Base-by-base conservation (phyloP, 805 yeast genomes). In the Spathaspora arborariae region DNA sequence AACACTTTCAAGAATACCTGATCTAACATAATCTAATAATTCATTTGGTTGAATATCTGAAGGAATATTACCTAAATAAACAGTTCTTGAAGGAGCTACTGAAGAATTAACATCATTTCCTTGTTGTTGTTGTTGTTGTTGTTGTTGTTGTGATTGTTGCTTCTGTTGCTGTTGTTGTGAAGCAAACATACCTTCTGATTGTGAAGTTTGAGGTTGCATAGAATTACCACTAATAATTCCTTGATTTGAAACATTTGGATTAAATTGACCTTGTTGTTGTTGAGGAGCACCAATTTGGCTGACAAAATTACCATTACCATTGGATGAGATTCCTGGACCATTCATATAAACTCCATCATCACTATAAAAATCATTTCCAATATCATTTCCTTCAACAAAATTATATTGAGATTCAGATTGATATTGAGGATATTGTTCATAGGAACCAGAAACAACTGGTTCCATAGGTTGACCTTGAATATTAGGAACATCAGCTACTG, bases 51-150 rank as follows among this genome's bases (percentile, higher is more conserved):
- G 80, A 48, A 90, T 76, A 50, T 84, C 86, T n/a, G 76, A 67
- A 1, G 98, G 97, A 34, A 92, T 78, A 60, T 88, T 89, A 13
- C 97, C 97, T 57, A 92, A 72, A 60, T 89, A 88, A 8, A 92
- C 96, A 0, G 97, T 89, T 63, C 97, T 80, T 18, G 90, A 84
- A 34, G 86, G 86, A 2, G 85, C 84, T 30, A 58, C 66, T 13
- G 54, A 33, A 10, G 56, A 38, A 9, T 53, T 39, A 19, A 45
- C 42, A 27, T 43, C 42, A 8, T 41, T 45, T 24, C 45, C 50
- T 24, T 24, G 27, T 22, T 22, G 24, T 8, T 22, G 24, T 22
- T 22, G 24, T 24, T 24, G 27, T 5, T 13, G 18, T 22, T 22
- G 9, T 24, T 24, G 27, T 22, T 22, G 24, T 8, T 22, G 24